A percentile compares a stretch with the other conserved stretches of the same genome.
Evolutionary conservation across 2,329 filamentous ascomycete genomes (phyloP).

Genomic region (Cytospora piceicola): DNA sequence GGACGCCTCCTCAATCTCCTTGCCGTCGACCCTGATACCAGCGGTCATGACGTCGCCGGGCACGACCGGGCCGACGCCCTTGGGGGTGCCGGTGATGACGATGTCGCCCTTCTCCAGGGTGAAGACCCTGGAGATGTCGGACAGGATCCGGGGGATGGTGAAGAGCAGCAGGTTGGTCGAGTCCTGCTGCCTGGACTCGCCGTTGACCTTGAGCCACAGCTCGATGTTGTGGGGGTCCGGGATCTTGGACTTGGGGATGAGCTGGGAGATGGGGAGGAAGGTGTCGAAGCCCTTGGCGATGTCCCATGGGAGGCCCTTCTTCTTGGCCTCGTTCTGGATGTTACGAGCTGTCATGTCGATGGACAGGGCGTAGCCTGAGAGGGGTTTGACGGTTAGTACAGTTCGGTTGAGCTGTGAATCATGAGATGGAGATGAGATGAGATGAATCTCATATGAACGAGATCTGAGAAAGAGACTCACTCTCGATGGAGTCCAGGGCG

Average conservation of each 20-base stretch:
- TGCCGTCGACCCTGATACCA: conserved; percentile 76
- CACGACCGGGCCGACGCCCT: conserved; percentile 86
- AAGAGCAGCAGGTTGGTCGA: conserved; percentile 95
- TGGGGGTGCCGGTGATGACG: conserved; percentile 94
- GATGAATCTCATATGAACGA: background rate
- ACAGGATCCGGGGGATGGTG: conserved; percentile 81
- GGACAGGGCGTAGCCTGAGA: conserved; percentile 77
- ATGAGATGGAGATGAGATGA: background rate
- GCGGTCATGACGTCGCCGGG: conserved; percentile 87
- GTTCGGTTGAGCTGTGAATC: too few relatives aligned
- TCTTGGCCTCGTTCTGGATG: conserved; percentile 94
- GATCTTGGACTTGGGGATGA: conserved; percentile 80
- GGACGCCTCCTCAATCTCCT: conserved; percentile 81
- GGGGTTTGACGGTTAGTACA: background rate
- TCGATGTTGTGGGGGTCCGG: conserved; percentile 87
- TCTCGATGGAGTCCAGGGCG: conserved; percentile 81
- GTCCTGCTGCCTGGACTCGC: conserved; percentile 76
- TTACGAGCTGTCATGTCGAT: conserved; percentile 99
- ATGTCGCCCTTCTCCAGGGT: conserved; percentile 90
- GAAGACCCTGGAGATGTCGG: conserved; percentile 94
- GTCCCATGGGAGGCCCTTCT: conserved; percentile 92
- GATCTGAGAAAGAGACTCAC: conserved; percentile 49
- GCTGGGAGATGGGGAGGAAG: conserved; percentile 83
- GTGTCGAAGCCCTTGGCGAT: conserved; percentile 99
- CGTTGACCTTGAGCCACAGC: conserved; percentile 84